Evolutionary conservation across 257 asterid species (phyloP), one percentile per base, ranked within the genome.

Genomic region (Hygrophila difformis): DNA sequence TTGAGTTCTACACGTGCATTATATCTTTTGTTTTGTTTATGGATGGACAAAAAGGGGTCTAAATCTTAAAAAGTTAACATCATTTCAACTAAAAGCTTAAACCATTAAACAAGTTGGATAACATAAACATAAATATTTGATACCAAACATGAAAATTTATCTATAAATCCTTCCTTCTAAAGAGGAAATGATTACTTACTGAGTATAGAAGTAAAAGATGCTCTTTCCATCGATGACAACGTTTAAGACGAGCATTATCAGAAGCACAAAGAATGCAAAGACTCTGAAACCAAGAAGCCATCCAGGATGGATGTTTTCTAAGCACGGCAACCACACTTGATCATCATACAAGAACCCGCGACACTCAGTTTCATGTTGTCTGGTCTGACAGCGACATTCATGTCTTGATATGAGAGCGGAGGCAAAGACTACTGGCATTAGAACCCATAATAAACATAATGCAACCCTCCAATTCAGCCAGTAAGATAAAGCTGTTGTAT

Each of bases 391-490:
- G 0, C 62, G 86, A 6, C 67, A 71, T 43, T 91, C 99, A 14
- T 68, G 65, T 26, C 81, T 91, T 9, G 93, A 64, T 39, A 91
- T 76, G 11, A 86, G 84, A 56, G 76, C 1, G 0, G 94, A 74
- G 14, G 97, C 86, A 24, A 83, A 71, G 10, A 78, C 76, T 74
- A 91, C 46, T 0, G 94, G 61, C 58, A 70, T 52, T 11, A 91
- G 31, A 12, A 86, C 18, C 95, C 95, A 86, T 15, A 82, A 12
- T 14, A 79, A 73, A 35, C 94, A 82, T 7, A 91, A 71, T 55
- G 75, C 43, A 15, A 91, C 78, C 57, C 93, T 81, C 97, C 99
- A 91, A 44, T 86, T 86, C 0, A 91, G 70, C 99, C 99, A 86
- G 54, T 91, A 91, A 23, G 79, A 41, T 39, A 93, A 23, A 13